A percentile compares a stretch with the other conserved stretches of the same genome.
Evolutionary conservation across 2,329 filamentous ascomycete species (phyloP).

Genomic region (Arthrobotrys pseudoclavata): DNA sequence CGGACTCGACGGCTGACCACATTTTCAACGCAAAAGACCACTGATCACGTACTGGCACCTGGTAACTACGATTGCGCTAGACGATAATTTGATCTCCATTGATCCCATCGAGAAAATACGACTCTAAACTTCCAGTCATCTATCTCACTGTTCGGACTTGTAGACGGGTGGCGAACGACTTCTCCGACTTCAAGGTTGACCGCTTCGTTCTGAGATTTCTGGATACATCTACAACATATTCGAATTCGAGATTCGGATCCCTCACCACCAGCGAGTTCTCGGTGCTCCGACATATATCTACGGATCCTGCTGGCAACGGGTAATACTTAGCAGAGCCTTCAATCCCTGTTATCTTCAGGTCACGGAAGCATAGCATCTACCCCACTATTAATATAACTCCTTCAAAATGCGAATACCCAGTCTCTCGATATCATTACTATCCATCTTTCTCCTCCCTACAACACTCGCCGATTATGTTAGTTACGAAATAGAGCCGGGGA

Average conservation of each 20-base stretch:
- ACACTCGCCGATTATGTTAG: slow-evolving; percentile 37
- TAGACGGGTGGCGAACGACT: neutral
- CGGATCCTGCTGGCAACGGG: slow-evolving; percentile 11
- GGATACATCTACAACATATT: slow-evolving; percentile 23
- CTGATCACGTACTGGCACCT: slow-evolving; percentile 27
- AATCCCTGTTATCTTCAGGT: neutral
- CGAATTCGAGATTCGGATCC: slow-evolving; percentile 22
- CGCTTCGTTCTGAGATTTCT: slow-evolving; percentile 5
- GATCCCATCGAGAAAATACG: slow-evolving; percentile 7
- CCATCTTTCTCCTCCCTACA: slow-evolving; percentile 44
- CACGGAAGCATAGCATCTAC: neutral
- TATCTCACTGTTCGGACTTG: neutral
- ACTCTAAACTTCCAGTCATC: slow-evolving; percentile 13
- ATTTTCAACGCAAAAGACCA: slow-evolving; percentile 59
- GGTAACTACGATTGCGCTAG: neutral
- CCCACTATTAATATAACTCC: slow-evolving; percentile 7
- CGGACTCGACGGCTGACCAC: slow-evolving; percentile 43
- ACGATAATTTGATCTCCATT: slow-evolving; percentile 47
- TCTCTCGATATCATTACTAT: slow-evolving; percentile 36
- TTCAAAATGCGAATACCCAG: slow-evolving; percentile 45
- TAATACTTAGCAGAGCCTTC: neutral
- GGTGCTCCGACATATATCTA: slow-evolving; percentile 39
- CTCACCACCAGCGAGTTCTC: slow-evolving; percentile 18
- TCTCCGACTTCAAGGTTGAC: neutral
- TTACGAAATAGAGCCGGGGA: slow-evolving; percentile 43